phyloP scores from a whole-genome alignment of 345 rosid genomes.

The Clausena lansium region DNA sequence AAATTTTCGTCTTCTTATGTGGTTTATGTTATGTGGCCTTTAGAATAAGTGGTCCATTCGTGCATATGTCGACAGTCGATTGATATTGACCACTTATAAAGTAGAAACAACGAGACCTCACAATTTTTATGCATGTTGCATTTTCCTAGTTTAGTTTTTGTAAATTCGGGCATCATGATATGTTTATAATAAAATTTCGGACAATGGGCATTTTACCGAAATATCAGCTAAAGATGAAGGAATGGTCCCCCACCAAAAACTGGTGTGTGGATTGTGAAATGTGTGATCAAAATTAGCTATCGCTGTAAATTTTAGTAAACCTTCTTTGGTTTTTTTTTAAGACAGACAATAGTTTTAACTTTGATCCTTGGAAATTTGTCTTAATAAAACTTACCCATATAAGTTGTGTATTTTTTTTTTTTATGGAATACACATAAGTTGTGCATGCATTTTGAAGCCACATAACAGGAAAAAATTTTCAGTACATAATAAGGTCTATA shows the following conservation, averaged over 20 bases:
- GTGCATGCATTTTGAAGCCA: background rate
- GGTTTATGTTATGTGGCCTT: background rate
- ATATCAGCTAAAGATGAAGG: background rate
- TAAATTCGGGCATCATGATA: no score
- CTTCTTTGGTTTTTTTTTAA: no score
- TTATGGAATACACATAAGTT: no score
- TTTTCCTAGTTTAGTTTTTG: background rate
- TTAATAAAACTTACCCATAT: no score
- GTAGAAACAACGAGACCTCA: background rate
- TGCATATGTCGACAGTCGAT: background rate
- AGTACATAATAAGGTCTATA: no score
- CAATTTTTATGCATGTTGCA: background rate
- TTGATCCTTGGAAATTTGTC: no score
- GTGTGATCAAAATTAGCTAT: background rate
- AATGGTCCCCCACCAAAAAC: background rate
- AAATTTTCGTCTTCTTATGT: background rate
- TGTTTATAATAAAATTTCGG: background rate
- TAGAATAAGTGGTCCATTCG: constrained; percentile 1
- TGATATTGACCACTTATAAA: background rate
- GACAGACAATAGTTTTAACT: no score
- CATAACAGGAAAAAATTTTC: background rate
- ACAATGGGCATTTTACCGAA: background rate
- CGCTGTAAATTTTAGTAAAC: background rate
- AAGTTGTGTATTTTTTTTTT: background rate
- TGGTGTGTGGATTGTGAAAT: background rate